A percentile compares a stretch with the other conserved stretches of the same genome.
phyloP scores from a whole-genome alignment of 2,329 filamentous ascomycete species.

The Thielaviopsis punctulata region DNA sequence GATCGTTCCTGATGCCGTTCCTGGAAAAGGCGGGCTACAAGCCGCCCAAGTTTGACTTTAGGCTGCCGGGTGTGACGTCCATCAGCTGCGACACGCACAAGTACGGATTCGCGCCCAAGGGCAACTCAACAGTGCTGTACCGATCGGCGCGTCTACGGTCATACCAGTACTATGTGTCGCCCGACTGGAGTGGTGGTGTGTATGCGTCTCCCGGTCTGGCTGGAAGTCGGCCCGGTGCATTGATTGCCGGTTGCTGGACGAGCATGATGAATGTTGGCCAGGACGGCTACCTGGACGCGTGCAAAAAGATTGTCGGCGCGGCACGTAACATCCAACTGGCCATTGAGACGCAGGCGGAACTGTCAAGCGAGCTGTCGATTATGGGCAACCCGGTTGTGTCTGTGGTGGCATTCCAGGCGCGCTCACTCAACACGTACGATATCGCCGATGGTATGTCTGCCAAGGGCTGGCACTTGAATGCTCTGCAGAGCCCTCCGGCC shows the following conservation, averaged over 20 bases:
- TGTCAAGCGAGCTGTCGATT: conserved; percentile 59
- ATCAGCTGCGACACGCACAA: conserved; percentile 98
- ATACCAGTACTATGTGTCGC: conserved; percentile 92
- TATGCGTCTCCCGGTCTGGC: conserved; percentile 89
- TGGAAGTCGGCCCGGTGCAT: conserved; percentile 75
- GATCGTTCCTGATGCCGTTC: conserved; percentile 86
- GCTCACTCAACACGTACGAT: conserved; percentile 81
- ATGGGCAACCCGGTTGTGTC: conserved; percentile 75
- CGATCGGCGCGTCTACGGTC: conserved; percentile 59
- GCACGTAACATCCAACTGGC: conserved; percentile 67
- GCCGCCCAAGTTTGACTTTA: conserved; percentile 78
- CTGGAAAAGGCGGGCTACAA: conserved; percentile 90
- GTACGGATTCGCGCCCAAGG: conserved; percentile 96
- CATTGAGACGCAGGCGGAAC: conserved; percentile 49
- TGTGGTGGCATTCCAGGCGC: conserved; percentile 75
- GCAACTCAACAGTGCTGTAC: conserved; percentile 87
- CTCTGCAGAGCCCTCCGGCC: conserved; percentile 76
- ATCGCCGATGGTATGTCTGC: conserved; percentile 73
- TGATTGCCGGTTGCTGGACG: conserved; percentile 94
- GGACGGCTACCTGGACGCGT: conserved; percentile 71
- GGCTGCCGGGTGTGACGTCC: conserved; percentile 79
- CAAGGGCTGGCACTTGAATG: conserved; percentile 90
- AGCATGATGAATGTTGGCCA: conserved; percentile 80
- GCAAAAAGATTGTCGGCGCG: conserved; percentile 71
- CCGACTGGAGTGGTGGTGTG: conserved; percentile 89